phyloP scores from a whole-genome alignment of 2,329 filamentous ascomycete species.

The Aureobasidium sp. region DNA sequence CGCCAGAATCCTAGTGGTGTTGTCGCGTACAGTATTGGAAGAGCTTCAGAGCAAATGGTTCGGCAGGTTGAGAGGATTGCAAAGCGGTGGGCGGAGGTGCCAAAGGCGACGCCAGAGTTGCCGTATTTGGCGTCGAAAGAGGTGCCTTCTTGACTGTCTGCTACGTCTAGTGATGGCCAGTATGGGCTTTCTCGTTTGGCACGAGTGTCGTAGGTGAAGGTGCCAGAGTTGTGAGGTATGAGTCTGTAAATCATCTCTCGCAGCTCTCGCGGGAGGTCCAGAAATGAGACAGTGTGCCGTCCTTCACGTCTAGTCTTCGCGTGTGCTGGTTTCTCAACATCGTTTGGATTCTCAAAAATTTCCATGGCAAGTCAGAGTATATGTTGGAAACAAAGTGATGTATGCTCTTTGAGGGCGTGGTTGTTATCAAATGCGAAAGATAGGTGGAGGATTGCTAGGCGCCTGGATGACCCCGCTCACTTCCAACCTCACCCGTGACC shows the following conservation, averaged over 20 bases:
- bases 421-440: background rate
- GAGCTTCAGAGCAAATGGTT: background rate
- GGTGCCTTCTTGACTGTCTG: too few relatives aligned
- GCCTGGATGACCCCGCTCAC: background rate
- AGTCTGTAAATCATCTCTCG: background rate
- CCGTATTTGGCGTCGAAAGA: background rate
- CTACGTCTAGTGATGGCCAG: background rate
- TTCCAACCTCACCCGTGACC: background rate
- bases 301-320: background rate
- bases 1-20: background rate
- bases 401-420: too few relatives aligned
- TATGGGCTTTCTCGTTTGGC: background rate
- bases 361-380: background rate
- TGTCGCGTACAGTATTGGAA: background rate
- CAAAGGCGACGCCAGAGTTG: background rate
- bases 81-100: background rate
- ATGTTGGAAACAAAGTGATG: background rate
- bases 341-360: too few relatives aligned
- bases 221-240: background rate
- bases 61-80: constrained; percentile 9
- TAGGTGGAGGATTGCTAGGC: background rate
- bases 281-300: background rate
- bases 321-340: background rate
- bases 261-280: background rate
- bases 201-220: background rate